Evolutionary conservation across 768 basidiomycete genomes (phyloP), one percentile per base, ranked within the genome.

Genomic region (Nidularia pulvinata): DNA sequence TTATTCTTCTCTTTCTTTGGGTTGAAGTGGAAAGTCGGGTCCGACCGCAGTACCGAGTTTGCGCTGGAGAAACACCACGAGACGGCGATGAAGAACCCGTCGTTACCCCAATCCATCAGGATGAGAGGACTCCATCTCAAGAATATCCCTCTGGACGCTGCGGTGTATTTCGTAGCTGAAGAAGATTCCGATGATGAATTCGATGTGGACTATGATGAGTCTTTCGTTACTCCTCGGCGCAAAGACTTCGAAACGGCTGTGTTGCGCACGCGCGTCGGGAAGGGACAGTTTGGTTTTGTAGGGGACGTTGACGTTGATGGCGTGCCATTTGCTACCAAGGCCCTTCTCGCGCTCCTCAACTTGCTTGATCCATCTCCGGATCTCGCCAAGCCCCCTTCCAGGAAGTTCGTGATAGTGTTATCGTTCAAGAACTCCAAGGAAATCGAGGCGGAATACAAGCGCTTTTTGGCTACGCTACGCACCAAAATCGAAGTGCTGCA

Each of bases 331-430:
- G 60, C 62, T 19, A 65, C 63, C 10, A 62, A 57, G 4, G 58
- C 69, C 37, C 36, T 72, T 14, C 61, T 73, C 35, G 65, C 66
- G n/a, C 67, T 75, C 68, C 57, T 73, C 30, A 66, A 61, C 6
- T 49, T 71, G 16, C 58, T 64, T 44, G 54, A 50, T 10, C 36
- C 36, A 32, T 50, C 46, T 2, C 39, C 34, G 22, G 48, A 53
- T 3, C 50, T 59, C 3, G 44, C 56, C 6, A 46, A 42, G 39
- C 64, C 61, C 0, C 49, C 54, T 3, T 54, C 61, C 1, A 51
- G 61, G 25, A 61, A 61, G 45, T 69, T 67, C 37, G 36, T 68
- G n/a, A 54, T 71, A 30, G 52, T 67, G 9, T 39, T 73, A 13
- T 62, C 65, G 3, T 55, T 63, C 32, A 50, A 57, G 9, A 48